Percentiles rank a stretch among this genome's conserved stretches.
phyloP scores from a whole-genome alignment of 805 yeast species.

The Teunomyces kruisii region DNA sequence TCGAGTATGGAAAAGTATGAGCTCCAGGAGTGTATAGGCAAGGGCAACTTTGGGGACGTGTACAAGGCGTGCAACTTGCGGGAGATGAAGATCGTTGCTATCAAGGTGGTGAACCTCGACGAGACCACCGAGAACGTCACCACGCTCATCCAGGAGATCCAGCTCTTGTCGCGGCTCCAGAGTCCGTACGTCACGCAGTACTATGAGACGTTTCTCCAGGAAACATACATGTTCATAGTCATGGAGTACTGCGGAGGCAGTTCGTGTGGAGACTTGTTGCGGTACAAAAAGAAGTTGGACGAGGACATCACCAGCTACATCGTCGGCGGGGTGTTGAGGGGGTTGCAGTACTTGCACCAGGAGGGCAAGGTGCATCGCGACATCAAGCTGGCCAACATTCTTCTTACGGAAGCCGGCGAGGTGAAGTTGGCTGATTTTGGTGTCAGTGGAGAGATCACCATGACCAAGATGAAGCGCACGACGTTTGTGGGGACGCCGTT shows the following conservation, averaged over 20 bases:
- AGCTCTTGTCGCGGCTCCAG: slow-evolving; percentile 63
- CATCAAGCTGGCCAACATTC: slow-evolving; percentile 84
- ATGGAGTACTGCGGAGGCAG: slow-evolving; percentile 98
- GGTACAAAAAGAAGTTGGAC: slow-evolving; percentile 48
- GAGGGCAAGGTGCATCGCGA: slow-evolving; percentile 85
- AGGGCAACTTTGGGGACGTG: slow-evolving; percentile 88
- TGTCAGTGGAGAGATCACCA: slow-evolving; percentile 77
- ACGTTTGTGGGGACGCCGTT: slow-evolving; percentile 95
- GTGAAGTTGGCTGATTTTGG: slow-evolving; percentile 93
- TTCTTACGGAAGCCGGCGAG: slow-evolving; percentile 65
- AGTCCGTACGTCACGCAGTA: slow-evolving; percentile 66
- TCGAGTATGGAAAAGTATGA: slow-evolving; percentile 15
- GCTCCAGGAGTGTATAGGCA: slow-evolving; percentile 63
- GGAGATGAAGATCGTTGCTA: slow-evolving; percentile 59
- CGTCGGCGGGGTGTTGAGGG: slow-evolving; percentile 61
- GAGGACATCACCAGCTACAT: slow-evolving; percentile 66
- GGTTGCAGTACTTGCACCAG: slow-evolving; percentile 73
- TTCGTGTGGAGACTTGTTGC: slow-evolving; percentile 76
- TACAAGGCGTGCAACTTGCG: slow-evolving; percentile 49
- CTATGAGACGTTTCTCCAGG: slow-evolving; percentile 61
- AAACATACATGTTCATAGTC: slow-evolving; percentile 76
- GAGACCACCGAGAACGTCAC: slow-evolving; percentile 74
- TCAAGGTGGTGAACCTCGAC: slow-evolving; percentile 84
- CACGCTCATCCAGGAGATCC: slow-evolving; percentile 72
- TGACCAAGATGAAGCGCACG: slow-evolving; percentile 50